Conservation (phyloP, 257 asterid species). For the Lantana camara region DNA sequence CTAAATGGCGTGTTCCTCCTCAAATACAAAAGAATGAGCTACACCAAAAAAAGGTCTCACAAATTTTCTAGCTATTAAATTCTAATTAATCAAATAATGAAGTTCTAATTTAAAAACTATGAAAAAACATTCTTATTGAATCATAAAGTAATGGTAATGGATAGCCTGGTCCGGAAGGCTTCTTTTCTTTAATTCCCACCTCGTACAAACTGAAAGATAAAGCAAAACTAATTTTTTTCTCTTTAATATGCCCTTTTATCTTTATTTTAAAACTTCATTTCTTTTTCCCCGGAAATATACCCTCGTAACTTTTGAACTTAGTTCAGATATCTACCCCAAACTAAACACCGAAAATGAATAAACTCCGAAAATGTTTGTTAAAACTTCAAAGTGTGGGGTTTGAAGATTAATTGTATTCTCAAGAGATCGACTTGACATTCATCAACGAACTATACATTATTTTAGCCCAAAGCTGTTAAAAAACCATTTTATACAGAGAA, state of each 20-base stretch:
- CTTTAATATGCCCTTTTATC: constrained; percentile 38
- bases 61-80: too few relatives aligned
- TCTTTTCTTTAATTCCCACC: constrained; percentile 21
- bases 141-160: constrained; percentile 18
- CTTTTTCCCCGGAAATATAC: constrained; percentile 4
- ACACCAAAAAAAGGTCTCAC: too few relatives aligned
- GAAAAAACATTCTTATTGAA: constrained; percentile 12
- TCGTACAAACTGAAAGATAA: constrained; percentile 48
- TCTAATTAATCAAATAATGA: not conserved
- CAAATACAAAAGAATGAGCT: too few relatives aligned
- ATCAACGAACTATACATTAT: too few relatives aligned
- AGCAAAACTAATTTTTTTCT: constrained; percentile 42
- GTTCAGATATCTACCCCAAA: not conserved
- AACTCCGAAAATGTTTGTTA: too few relatives aligned
- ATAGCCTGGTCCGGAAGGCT: constrained; percentile 17
- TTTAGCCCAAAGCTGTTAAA: too few relatives aligned
- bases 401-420: too few relatives aligned
- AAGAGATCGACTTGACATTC: too few relatives aligned
- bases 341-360: too few relatives aligned
- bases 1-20: too few relatives aligned
- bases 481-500: too few relatives aligned
- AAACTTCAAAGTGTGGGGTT: too few relatives aligned
- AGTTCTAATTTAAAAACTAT: not conserved
- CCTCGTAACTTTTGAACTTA: constrained; percentile 11
- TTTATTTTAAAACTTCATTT: constrained; percentile 1